These are phyloP conservation scores for Litsea cubeba DNA, from an alignment of 164 flowering plant genomes.

Conservation along the genomic window DNA sequence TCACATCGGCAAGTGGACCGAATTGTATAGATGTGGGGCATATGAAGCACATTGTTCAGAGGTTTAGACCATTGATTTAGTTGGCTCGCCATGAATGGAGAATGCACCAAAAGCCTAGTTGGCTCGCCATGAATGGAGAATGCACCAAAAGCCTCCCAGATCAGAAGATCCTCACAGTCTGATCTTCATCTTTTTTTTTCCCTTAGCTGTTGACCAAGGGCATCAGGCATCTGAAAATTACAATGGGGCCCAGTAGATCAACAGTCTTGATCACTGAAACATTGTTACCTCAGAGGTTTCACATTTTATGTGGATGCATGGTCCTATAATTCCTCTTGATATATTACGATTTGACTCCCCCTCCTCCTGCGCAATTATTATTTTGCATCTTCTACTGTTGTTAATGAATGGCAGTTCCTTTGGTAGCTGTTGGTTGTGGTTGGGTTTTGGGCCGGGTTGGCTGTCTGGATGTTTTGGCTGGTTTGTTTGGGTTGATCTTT, in stretches of 20 bases:
- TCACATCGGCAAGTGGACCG: no score
- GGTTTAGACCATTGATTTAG: not conserved
- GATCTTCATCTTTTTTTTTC: not conserved
- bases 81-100: no score
- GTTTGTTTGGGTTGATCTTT: no score
- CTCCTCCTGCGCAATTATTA: not conserved
- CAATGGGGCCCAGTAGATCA: not conserved
- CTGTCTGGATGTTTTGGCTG: no score
- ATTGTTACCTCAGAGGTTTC: not conserved
- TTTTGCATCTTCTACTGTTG: no score
- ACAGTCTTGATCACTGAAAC: not conserved
- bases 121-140: not conserved
- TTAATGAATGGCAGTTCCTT: no score
- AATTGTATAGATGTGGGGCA: no score
- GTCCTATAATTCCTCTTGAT: not conserved
- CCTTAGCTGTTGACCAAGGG: not conserved
- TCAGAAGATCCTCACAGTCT: not conserved
- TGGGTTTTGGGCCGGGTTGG: no score
- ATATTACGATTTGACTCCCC: not conserved
- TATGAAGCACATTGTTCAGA: not conserved
- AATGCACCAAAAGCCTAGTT: no score
- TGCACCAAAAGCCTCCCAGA: not conserved
- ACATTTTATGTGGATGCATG: not conserved
- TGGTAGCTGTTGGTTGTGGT: no score
- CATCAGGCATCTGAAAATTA: not conserved